Conservation (phyloP, 2,329 filamentous ascomycete species). For the Bisporella sp. region DNA sequence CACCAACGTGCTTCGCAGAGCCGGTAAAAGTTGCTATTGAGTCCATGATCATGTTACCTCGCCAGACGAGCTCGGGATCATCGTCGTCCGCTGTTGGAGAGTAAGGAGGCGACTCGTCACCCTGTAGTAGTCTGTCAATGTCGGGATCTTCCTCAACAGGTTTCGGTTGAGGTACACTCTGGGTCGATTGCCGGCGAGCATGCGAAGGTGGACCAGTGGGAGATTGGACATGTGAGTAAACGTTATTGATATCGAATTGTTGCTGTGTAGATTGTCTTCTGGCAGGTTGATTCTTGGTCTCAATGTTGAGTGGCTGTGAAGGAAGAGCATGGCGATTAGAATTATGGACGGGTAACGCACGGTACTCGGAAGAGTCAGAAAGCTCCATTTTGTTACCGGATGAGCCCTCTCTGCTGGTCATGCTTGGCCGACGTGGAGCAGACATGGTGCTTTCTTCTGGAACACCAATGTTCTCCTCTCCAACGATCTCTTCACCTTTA, state of each 20-base stretch:
- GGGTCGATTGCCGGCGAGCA: constrained; percentile 41
- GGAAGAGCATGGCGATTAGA: constrained; percentile 16
- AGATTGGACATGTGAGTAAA: constrained; percentile 77
- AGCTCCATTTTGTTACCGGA: constrained; percentile 27
- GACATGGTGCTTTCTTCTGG: constrained; percentile 24
- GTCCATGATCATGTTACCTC: constrained; percentile 69
- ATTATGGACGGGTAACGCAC: background rate
- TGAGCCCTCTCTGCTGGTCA: constrained; percentile 30
- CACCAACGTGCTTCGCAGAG: constrained; percentile 76
- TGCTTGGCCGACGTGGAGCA: constrained; percentile 30
- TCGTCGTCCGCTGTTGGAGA: constrained; percentile 70
- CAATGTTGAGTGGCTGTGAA: constrained; percentile 22
- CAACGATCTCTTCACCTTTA: constrained; percentile 89
- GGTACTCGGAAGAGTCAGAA: constrained; percentile 18
- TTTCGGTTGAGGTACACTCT: constrained; percentile 36
- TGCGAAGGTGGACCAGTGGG: constrained; percentile 43
- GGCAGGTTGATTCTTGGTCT: constrained; percentile 17
- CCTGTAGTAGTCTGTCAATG: constrained; percentile 80
- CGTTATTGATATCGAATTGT: constrained; percentile 76
- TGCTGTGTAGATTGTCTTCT: constrained; percentile 17
- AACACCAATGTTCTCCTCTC: constrained; percentile 54
- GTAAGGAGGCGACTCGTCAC: constrained; percentile 69
- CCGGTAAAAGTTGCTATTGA: constrained; percentile 69
- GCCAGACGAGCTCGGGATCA: constrained; percentile 71
- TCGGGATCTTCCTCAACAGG: constrained; percentile 70